Evolutionary conservation across 768 basidiomycete species (phyloP).

Genomic region (Pleurotus djamor): DNA sequence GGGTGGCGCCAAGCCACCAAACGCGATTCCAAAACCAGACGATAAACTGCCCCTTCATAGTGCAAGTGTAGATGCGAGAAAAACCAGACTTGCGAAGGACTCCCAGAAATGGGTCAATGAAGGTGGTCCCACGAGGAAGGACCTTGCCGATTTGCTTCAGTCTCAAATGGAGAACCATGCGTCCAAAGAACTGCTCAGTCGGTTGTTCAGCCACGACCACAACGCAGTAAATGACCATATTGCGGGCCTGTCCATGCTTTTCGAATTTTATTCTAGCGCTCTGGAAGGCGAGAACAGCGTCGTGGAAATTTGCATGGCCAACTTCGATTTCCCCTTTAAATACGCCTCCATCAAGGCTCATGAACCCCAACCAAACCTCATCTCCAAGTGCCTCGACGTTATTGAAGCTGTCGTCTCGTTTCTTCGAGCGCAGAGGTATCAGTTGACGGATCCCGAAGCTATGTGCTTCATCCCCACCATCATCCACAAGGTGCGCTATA

Average conservation of each 20-base stretch:
- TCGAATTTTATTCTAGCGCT: slow-evolving; percentile 70
- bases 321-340: slow-evolving; percentile 90
- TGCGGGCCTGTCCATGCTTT: slow-evolving; percentile 67
- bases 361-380: slow-evolving; percentile 87
- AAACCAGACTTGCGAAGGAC: slow-evolving; percentile 71
- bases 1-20: slow-evolving; percentile 43
- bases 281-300: slow-evolving; percentile 49
- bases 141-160: slow-evolving; percentile 82
- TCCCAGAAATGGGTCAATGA: slow-evolving; percentile 84
- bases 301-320: slow-evolving; percentile 63
- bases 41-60: slow-evolving; percentile 45
- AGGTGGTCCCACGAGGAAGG: slow-evolving; percentile 77
- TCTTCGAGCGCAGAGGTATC: slow-evolving; percentile 68
- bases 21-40: slow-evolving; percentile 28
- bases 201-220: slow-evolving; percentile 94
- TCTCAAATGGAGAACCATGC: slow-evolving; percentile 89
- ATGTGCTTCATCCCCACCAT: slow-evolving; percentile 87
- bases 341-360: slow-evolving; percentile 90
- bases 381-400: slow-evolving; percentile 85
- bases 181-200: slow-evolving; percentile 70
- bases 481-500: slow-evolving; percentile 72
- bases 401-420: slow-evolving; percentile 78
- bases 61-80: slow-evolving; percentile 61
- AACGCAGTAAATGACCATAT: slow-evolving; percentile 92
- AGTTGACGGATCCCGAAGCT: slow-evolving; percentile 85